Percentiles rank a stretch among this genome's conserved stretches.
phyloP scores from a whole-genome alignment of 345 rosid genomes.

The Streptanthus diversifolius region DNA sequence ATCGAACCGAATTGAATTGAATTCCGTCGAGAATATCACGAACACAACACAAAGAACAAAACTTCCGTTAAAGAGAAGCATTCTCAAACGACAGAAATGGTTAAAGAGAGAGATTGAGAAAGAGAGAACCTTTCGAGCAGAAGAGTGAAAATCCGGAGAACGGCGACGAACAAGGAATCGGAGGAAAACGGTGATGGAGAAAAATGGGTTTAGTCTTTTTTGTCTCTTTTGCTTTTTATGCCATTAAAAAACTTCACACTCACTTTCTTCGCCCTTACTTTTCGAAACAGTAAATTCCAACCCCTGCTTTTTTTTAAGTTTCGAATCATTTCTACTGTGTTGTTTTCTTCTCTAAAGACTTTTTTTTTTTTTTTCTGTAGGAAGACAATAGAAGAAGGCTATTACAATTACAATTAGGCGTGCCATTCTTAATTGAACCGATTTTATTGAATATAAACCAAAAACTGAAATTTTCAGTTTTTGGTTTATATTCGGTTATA shows the following conservation, averaged over 20 bases:
- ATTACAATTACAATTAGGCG: neutral
- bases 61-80: neutral
- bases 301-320: neutral
- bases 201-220: neutral
- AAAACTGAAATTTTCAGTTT: too few species aligned
- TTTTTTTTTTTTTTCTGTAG: neutral
- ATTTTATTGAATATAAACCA: too few species aligned
- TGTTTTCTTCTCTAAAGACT: neutral
- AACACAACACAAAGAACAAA: neutral
- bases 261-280: conserved; percentile 1
- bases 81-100: conserved; percentile 3
- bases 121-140: conserved; percentile 32
- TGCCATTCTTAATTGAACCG: too few species aligned
- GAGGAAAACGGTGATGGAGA: conserved; percentile 20
- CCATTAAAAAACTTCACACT: neutral
- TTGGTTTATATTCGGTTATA: too few species aligned
- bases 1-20: neutral
- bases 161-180: conserved; percentile 30
- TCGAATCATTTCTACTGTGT: conserved; percentile 7
- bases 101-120: neutral
- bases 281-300: conserved; percentile 5
- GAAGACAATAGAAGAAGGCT: neutral
- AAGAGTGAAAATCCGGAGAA: conserved; percentile 35
- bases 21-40: neutral
- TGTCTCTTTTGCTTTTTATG: conserved; percentile 3